A percentile compares a stretch with the other conserved stretches of the same genome.
Conservation (phyloP, 2,329 filamentous ascomycete species). For the Arthroderma sp. region DNA sequence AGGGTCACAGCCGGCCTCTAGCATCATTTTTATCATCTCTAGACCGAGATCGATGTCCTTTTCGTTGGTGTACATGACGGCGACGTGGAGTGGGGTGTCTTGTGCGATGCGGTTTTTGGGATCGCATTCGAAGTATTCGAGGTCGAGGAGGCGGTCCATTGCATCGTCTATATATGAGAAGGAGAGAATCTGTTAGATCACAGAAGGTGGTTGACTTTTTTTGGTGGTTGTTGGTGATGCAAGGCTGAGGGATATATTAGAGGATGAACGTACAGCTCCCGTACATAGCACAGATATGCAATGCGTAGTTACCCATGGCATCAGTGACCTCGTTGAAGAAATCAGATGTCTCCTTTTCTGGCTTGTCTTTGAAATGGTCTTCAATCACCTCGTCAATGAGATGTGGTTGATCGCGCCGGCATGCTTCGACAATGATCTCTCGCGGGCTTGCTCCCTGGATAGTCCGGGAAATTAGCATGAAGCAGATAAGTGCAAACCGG, state of each 20-base stretch:
- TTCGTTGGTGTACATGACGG: slow-evolving; percentile 34
- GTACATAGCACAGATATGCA: slow-evolving; percentile 75
- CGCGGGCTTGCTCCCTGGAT: slow-evolving; percentile 65
- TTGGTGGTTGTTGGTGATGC: too few species aligned
- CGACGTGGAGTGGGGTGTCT: slow-evolving; percentile 34
- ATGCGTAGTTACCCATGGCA: slow-evolving; percentile 72
- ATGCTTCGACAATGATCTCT: slow-evolving; percentile 84
- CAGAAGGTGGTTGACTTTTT: background rate
- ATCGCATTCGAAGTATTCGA: slow-evolving; percentile 37
- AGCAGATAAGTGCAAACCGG: background rate
- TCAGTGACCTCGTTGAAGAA: slow-evolving; percentile 80
- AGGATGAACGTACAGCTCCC: slow-evolving; percentile 59
- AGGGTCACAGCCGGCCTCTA: slow-evolving; percentile 36
- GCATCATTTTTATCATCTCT: slow-evolving; percentile 38
- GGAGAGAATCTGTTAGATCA: background rate
- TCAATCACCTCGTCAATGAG: slow-evolving; percentile 62
- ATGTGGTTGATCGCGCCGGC: slow-evolving; percentile 80
- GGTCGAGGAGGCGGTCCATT: slow-evolving; percentile 35
- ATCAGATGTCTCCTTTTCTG: slow-evolving; percentile 50
- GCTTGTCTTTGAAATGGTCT: slow-evolving; percentile 43
- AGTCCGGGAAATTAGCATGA: slow-evolving; percentile 5
- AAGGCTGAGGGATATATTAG: background rate
- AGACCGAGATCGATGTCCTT: slow-evolving; percentile 30
- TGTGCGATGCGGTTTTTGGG: slow-evolving; percentile 33
- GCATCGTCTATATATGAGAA: slow-evolving; percentile 27